Conservation (phyloP, 257 asterid species). For the Thymus mandschuricus region DNA sequence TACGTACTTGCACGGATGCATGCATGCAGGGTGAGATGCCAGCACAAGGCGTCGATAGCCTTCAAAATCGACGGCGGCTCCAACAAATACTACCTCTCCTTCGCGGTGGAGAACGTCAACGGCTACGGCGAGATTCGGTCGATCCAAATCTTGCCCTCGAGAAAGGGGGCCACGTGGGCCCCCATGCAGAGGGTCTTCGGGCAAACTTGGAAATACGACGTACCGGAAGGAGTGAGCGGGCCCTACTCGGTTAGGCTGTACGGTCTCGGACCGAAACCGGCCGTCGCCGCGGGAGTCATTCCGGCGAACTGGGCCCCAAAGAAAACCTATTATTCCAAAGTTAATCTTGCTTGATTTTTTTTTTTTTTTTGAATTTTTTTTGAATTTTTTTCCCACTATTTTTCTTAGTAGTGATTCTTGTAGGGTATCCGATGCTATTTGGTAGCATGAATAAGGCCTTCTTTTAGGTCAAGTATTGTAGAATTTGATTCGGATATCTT, state of each 20-base stretch:
- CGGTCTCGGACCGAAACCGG: not conserved
- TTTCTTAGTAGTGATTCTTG: no score
- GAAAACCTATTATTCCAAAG: slow-evolving; percentile 8
- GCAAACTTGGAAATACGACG: slow-evolving; percentile 27
- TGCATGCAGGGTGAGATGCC: slow-evolving; percentile 38
- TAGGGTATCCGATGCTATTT: no score
- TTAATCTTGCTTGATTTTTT: slow-evolving; percentile 19
- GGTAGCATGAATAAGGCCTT: no score
- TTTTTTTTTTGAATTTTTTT: not conserved
- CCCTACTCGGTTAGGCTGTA: slow-evolving; percentile 43
- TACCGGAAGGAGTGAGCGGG: not conserved
- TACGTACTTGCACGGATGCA: no score
- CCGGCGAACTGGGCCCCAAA: slow-evolving; percentile 22
- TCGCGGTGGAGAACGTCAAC: slow-evolving; percentile 35
- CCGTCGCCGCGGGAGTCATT: not conserved
- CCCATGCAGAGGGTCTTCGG: slow-evolving; percentile 42
- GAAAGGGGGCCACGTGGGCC: slow-evolving; percentile 15
- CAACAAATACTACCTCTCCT: slow-evolving; percentile 32
- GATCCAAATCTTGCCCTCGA: slow-evolving; percentile 26
- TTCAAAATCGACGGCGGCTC: slow-evolving; percentile 39
- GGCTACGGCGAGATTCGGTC: slow-evolving; percentile 47
- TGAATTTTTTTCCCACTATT: not conserved
- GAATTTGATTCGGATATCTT: no score
- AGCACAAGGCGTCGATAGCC: slow-evolving; percentile 10
- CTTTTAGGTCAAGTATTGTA: no score